Conservation (phyloP, 129 eudicot genomes). For the Tagetes patula region DNA sequence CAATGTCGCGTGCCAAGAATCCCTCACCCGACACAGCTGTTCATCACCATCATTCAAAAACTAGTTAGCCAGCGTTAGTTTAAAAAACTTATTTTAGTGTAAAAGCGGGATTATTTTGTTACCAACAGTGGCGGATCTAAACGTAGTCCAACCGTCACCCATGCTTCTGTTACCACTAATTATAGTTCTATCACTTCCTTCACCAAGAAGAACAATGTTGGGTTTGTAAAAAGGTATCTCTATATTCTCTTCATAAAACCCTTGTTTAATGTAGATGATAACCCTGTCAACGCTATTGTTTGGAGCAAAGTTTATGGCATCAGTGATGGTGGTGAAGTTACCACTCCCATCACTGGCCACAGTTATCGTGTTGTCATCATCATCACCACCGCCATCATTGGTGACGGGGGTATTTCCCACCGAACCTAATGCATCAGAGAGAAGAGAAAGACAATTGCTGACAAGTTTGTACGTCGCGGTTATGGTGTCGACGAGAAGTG, state of each 20-base stretch:
- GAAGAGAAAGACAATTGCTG: constrained; percentile 64
- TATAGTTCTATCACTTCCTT: constrained; percentile 69
- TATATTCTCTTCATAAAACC: constrained; percentile 69
- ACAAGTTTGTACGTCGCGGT: constrained; percentile 50
- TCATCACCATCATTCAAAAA: neutral
- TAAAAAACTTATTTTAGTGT: neutral
- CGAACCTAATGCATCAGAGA: constrained; percentile 14
- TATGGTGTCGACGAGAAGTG: constrained; percentile 45
- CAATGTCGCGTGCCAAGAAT: constrained; percentile 83
- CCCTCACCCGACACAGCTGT: constrained; percentile 89
- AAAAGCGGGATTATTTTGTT: constrained; percentile 8
- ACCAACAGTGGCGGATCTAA: constrained; percentile 94
- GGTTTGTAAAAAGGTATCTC: constrained; percentile 72
- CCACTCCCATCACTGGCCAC: constrained; percentile 84
- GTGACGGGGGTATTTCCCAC: neutral
- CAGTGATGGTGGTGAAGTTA: constrained; percentile 61
- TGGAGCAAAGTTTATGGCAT: constrained; percentile 75
- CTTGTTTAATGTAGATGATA: constrained; percentile 55
- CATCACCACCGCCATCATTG: neutral
- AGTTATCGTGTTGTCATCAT: constrained; percentile 34
- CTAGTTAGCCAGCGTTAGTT: neutral
- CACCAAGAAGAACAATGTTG: constrained; percentile 78
- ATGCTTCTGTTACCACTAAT: constrained; percentile 67
- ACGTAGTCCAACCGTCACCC: constrained; percentile 82
- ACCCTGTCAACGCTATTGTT: constrained; percentile 60